Evolutionary conservation across 148 eudicot genomes (phyloP).

Genomic region (Cornus controversa): DNA sequence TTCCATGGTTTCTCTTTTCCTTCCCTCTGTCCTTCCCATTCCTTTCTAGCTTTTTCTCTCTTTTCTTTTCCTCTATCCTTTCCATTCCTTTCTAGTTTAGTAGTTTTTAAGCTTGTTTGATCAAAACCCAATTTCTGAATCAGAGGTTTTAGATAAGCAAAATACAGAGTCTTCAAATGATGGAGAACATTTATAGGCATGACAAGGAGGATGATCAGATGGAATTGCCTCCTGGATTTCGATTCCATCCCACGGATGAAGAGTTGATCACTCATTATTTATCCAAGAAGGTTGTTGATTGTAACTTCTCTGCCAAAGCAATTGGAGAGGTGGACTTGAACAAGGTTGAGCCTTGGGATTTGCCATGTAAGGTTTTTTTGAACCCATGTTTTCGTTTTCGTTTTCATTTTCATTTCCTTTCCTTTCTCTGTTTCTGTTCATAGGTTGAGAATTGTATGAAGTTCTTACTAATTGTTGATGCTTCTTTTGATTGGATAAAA

Average conservation of each 20-base stretch:
- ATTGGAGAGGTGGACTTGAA: slow-evolving; percentile 87
- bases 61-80: too few species aligned
- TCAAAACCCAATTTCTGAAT: not conserved
- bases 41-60: slow-evolving; percentile 9
- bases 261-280: slow-evolving; percentile 77
- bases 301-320: slow-evolving; percentile 53
- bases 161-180: not conserved
- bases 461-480: not conserved
- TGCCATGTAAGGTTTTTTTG: slow-evolving; percentile 57
- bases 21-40: slow-evolving; percentile 1
- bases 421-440: not conserved
- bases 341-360: slow-evolving; percentile 92
- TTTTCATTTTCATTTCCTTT: not conserved
- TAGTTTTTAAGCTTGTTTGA: not conserved
- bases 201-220: slow-evolving; percentile 36
- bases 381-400: not conserved
- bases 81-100: not conserved
- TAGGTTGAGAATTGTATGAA: not conserved
- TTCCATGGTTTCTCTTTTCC: slow-evolving; percentile 18
- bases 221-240: slow-evolving; percentile 81
- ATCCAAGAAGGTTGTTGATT: slow-evolving; percentile 52
- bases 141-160: not conserved
- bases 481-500: slow-evolving; percentile 1
- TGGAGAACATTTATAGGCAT: slow-evolving; percentile 20
- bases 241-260: slow-evolving; percentile 90